Evolutionary conservation across 1,284 basidiomycete species (phyloP).

Genomic region (Moesziomyces sp.): DNA sequence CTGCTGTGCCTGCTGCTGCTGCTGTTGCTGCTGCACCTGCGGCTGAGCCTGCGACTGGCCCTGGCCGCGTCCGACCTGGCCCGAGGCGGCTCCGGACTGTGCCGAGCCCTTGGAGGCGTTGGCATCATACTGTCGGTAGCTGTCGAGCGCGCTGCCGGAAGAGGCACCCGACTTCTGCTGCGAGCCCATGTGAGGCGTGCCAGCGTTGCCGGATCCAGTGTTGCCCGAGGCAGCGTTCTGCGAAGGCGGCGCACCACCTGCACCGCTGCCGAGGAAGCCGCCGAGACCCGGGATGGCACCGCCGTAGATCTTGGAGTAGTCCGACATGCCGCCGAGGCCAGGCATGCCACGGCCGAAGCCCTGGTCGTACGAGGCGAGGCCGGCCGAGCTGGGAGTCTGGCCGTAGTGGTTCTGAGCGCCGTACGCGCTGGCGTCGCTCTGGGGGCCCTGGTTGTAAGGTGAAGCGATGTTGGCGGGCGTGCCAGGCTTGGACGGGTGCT

Average conservation of each 20-base stretch:
- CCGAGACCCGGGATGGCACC: conserved; percentile 54
- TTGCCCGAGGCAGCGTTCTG: conserved; percentile 40
- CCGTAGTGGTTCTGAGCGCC: conserved; percentile 59
- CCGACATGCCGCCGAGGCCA: conserved; percentile 47
- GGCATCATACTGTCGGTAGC: conserved; percentile 49
- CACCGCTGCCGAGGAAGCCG: conserved; percentile 50
- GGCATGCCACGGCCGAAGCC: conserved; percentile 57
- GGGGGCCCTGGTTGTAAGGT: conserved; percentile 56
- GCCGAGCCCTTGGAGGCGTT: conserved; percentile 40
- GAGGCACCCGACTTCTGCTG: conserved; percentile 49
- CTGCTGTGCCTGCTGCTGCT: conserved; percentile 49
- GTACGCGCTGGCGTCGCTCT: conserved; percentile 48
- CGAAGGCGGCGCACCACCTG: conserved; percentile 42
- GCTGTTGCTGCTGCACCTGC: conserved; percentile 43
- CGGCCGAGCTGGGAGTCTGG: conserved; percentile 43
- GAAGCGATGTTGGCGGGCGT: conserved; percentile 60
- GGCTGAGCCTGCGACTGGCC: conserved; percentile 41
- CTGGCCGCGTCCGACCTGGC: conserved; percentile 42
- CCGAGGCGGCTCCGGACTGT: conserved; percentile 24
- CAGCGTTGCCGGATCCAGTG: conserved; percentile 31
- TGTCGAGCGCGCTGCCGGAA: conserved; percentile 46
- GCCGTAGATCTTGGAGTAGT: conserved; percentile 65
- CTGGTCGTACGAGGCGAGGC: conserved; percentile 58
- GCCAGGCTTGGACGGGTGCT: conserved; percentile 62
- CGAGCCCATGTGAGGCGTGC: conserved; percentile 50